Evolutionary conservation across 1,139 yeast genomes (phyloP), one percentile per base, ranked within the genome.

Genomic region (Meyerozyma carpophila): DNA sequence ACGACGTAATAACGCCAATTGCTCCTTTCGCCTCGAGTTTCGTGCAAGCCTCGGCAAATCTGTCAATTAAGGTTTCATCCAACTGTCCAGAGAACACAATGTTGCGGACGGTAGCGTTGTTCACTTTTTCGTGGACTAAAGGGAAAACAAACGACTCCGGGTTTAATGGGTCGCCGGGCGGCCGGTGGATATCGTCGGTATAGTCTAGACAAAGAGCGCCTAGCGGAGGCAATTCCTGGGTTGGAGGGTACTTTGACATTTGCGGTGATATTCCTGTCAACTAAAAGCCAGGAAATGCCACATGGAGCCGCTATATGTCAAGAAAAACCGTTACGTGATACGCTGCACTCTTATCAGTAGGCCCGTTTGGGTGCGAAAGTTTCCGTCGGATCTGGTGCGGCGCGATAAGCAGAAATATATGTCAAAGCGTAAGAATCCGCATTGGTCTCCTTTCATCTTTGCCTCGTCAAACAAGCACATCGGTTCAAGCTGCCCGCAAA

Each of bases 141-240:
- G 61, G 60, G 36, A 56, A 53, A 11, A 44, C 43, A 53, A 55
- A 61, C 1, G 59, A 53, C 9, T 50, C 47, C 28, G 43, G 44
- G 43, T 54, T 55, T 31, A 58, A 51, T 6, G 59, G 59, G 43
- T 61, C 65, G 4, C 65, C 64, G 8, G 61, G 58, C 2, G 63
- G 62, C 40, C 65, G 46, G 38, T 53, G 60, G 38, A 27, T 27
- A n/a, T 27, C 29, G 13, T 27, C 29, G 13, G 29, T 27, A 13
- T 27, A 27, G 13, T 27, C 29, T 4, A 27, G 29, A 11, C 29
- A 27, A 27, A 27, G 29, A 11, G 29, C 29, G 5, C 29, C 29
- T 10, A 27, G 29, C 13, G 29, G 29, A n/a, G 29, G 29, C 13
- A 27, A 27, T n/a, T 27, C 29, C 13, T 27, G 13, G 13, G 29